These are phyloP conservation scores for Onygena corvina DNA, from an alignment of 2,329 filamentous ascomycete genomes.

Conservation along the genomic window DNA sequence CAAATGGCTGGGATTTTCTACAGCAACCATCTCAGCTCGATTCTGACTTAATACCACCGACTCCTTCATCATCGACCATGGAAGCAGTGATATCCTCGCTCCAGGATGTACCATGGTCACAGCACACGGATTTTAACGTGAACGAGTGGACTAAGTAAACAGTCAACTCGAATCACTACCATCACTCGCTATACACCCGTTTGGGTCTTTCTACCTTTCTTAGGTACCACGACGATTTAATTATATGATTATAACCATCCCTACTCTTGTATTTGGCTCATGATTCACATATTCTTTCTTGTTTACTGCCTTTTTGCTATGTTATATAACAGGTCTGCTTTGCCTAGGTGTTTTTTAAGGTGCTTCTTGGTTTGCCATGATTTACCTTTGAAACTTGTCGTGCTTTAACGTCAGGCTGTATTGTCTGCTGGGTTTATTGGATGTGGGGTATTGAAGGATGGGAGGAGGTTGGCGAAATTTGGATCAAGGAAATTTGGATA, in stretches of 20 bases:
- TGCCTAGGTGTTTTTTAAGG: not conserved
- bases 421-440: not conserved
- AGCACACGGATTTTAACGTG: constrained; percentile 24
- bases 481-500: constrained; percentile 18
- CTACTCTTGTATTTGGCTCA: not conserved
- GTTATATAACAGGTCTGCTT: no score
- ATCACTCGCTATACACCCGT: not conserved
- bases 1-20: constrained; percentile 24
- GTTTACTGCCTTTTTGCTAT: constrained; percentile 21
- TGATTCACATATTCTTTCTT: constrained; percentile 40
- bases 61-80: not conserved
- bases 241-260: not conserved
- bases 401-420: not conserved
- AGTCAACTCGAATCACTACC: not conserved
- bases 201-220: not conserved
- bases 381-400: no score
- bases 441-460: not conserved
- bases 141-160: constrained; percentile 20
- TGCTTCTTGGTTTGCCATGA: not conserved
- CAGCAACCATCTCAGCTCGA: constrained; percentile 13
- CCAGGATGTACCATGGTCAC: constrained; percentile 28
- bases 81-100: constrained; percentile 19
- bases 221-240: not conserved
- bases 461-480: not conserved
- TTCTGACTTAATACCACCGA: constrained; percentile 6